Base-by-base conservation (phyloP, 805 yeast genomes). In the Cyberlindnera maclurae region DNA sequence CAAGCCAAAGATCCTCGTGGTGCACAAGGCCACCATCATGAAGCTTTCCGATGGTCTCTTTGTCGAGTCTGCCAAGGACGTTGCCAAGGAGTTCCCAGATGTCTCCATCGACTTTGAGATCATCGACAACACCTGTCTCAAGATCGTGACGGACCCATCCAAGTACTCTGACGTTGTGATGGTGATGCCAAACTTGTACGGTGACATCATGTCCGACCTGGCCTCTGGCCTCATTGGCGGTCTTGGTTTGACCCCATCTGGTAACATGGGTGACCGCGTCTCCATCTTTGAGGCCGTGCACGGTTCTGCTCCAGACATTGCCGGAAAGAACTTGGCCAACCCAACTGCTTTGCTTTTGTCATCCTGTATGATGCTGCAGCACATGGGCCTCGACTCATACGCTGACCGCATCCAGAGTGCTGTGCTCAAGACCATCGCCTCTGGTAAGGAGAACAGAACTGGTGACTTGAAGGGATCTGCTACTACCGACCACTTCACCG, bases 231-330 rank as follows among this genome's bases (percentile, higher is more conserved):
- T 93, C 60, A 94, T 94, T 52, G 98, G 98, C 64, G 97, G 98
- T 62, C 78, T 90, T 60, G 98, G 98, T 70, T 79, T 93, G 65
- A 93, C 98, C 46, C 98, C 98, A 52, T 87, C 96, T 44, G 98
- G 96, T 65, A 93, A 93, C 79, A 93, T 93, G 89, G 98, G 98
- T 73, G 86, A 87, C 75, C 82, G 85, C 64, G 95, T 90, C 48
- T 87, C 97, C 41, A 90, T 93, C 63, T 93, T 93, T 65, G 98
- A 93, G 78, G 98, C 98, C 50, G 98, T 93, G 60, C 98, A 93
- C 67, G 98, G 98, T 65, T 89, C 97, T 42, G 98, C 98, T 48
- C 98, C 98, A 55, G 98, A 93, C 66, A 93, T 93, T 60, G 97
- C 97, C 47, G 98, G 98, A 62, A 87, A 93, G 76, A 94, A 95